Conservation (phyloP, 805 yeast genomes). For the Ogataea dorogensis region DNA sequence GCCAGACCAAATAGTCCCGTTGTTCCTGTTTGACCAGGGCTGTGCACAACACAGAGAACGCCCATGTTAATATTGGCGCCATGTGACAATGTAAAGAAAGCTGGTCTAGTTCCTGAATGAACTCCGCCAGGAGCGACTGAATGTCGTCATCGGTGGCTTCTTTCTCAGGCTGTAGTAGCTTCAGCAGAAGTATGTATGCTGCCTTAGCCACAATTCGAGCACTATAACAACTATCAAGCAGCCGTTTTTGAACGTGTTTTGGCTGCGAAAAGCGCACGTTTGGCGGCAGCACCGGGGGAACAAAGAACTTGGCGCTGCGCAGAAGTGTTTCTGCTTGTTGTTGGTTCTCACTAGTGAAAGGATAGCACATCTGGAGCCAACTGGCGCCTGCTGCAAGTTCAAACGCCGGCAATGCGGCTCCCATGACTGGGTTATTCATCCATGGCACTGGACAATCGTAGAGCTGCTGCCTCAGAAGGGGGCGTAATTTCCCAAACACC, state of each 20-base stretch:
- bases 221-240: slow-evolving; percentile 18
- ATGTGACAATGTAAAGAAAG: slow-evolving; percentile 13
- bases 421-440: slow-evolving; percentile 42
- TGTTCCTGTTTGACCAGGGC: slow-evolving; percentile 11
- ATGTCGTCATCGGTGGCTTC: slow-evolving; percentile 8
- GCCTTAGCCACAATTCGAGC: slow-evolving; percentile 17
- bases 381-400: slow-evolving; percentile 38
- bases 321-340: slow-evolving; percentile 4
- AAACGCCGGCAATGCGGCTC: slow-evolving; percentile 37
- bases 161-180: slow-evolving; percentile 14
- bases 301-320: slow-evolving; percentile 13
- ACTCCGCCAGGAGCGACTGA: slow-evolving; percentile 6
- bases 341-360: slow-evolving; percentile 8
- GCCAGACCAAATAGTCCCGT: slow-evolving; percentile 14
- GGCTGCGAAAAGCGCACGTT: slow-evolving; percentile 14
- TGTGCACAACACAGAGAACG: slow-evolving; percentile 17
- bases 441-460: slow-evolving; percentile 33
- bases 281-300: slow-evolving; percentile 20
- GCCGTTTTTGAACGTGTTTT: slow-evolving; percentile 17
- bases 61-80: slow-evolving; percentile 17
- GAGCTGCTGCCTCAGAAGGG: slow-evolving; percentile 34
- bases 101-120: slow-evolving; percentile 11
- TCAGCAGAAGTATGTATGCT: slow-evolving; percentile 12
- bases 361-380: slow-evolving; percentile 31
- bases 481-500: slow-evolving; percentile 34